Evolutionary conservation across 371 early-diverging fungal genomes (phyloP).

Genomic region (Circinella minor): DNA sequence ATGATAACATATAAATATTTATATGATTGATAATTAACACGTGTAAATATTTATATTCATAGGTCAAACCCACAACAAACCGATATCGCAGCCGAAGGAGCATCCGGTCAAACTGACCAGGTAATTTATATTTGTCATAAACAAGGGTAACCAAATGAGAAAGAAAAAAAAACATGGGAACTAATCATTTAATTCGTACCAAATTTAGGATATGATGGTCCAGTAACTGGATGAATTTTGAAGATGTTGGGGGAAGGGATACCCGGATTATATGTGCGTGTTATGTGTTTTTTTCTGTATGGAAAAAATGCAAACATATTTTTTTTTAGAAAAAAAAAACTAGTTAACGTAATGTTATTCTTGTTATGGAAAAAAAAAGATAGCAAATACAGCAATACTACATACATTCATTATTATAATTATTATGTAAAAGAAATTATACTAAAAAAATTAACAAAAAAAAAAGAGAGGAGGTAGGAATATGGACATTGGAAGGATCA

Average conservation of each 20-base stretch:
- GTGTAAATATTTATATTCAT: background rate
- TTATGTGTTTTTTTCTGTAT: background rate
- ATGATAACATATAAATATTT: too few relatives aligned
- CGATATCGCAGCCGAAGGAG: slow-evolving; percentile 19
- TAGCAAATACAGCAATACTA: slow-evolving; percentile 10
- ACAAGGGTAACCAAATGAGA: background rate
- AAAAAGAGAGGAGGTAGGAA: background rate
- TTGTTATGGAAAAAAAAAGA: background rate
- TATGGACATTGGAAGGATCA: background rate
- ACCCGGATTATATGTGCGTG: background rate
- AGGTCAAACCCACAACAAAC: slow-evolving; percentile 33
- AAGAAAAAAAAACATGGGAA: background rate
- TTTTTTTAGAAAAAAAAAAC: slow-evolving; percentile 1
- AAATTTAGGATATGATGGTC: slow-evolving; percentile 40
- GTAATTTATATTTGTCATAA: slow-evolving; percentile 7
- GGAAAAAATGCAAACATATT: background rate
- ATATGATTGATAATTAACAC: too few relatives aligned
- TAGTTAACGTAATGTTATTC: background rate
- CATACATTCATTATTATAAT: slow-evolving; percentile 8
- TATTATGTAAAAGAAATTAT: slow-evolving; percentile 6
- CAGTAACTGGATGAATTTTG: slow-evolving; percentile 17
- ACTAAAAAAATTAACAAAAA: background rate
- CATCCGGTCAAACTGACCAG: slow-evolving; percentile 26
- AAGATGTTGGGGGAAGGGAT: background rate
- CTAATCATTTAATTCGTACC: background rate